Evolutionary conservation across 345 rosid genomes (phyloP).

Genomic region (Psidium guajava): DNA sequence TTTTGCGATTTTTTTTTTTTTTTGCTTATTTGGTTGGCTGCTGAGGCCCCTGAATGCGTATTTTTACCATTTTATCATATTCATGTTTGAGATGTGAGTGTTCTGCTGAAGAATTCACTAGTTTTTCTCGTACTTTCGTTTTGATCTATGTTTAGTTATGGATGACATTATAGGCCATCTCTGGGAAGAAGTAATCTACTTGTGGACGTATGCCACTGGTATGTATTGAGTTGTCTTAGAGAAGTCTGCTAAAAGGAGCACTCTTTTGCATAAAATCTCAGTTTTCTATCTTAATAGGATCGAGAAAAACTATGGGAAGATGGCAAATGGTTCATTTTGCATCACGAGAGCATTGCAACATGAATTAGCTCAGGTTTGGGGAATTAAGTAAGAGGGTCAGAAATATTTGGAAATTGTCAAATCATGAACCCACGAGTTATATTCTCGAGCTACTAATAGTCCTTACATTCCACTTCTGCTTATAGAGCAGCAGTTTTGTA

Average conservation of each 20-base stretch:
- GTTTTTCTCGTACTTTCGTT: no score
- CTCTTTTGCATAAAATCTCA: neutral
- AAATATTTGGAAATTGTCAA: conserved; percentile 9
- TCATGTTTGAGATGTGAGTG: no score
- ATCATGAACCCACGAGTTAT: neutral
- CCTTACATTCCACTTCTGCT: conserved; percentile 1
- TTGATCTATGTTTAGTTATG: no score
- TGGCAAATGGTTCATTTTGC: conserved; percentile 83
- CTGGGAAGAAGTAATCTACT: conserved; percentile 70
- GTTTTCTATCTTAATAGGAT: conserved; percentile 28
- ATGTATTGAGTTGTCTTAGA: conserved; percentile 2
- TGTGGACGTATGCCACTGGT: conserved; percentile 82
- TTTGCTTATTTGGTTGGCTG: no score
- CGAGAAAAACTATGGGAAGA: conserved; percentile 73
- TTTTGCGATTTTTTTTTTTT: no score
- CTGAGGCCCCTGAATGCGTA: no score
- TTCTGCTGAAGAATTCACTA: no score
- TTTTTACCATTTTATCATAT: no score
- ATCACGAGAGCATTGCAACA: conserved; percentile 96
- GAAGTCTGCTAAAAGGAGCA: neutral
- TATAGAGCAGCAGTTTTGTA: conserved; percentile 71
- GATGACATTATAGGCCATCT: conserved; percentile 20
- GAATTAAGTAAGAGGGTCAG: conserved; percentile 58
- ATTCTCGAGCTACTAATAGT: neutral
- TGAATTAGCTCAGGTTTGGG: conserved; percentile 93